Evolutionary conservation across 2,329 filamentous ascomycete genomes (phyloP).

Genomic region (Ophiocordyceps camponoti-leonardi): DNA sequence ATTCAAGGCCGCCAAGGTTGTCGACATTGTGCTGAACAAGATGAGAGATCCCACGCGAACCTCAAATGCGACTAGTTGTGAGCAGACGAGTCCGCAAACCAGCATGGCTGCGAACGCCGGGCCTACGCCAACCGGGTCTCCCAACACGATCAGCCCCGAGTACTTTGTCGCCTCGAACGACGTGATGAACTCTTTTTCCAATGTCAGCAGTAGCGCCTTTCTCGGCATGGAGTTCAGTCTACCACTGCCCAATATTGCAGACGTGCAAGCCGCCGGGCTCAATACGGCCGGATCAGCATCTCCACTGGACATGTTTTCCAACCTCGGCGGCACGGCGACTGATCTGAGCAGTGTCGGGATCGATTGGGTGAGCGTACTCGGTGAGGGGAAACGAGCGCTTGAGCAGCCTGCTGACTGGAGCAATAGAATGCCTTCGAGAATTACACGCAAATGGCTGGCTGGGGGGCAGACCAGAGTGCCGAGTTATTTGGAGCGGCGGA

Average conservation of each 20-base stretch:
- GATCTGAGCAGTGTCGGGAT: constrained; percentile 31
- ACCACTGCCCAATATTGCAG: constrained; percentile 12
- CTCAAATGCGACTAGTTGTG: constrained; percentile 3
- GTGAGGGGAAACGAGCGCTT: neutral
- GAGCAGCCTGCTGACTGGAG: constrained; percentile 8
- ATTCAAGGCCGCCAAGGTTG: constrained; percentile 64
- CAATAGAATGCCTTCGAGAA: constrained; percentile 36
- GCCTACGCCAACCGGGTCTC: constrained; percentile 1
- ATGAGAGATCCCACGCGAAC: constrained; percentile 25
- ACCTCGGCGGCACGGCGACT: constrained; percentile 17
- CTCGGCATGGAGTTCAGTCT: constrained; percentile 26
- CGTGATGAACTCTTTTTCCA: constrained; percentile 13
- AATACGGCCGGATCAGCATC: constrained; percentile 16
- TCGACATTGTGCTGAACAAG: constrained; percentile 75
- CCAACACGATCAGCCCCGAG: constrained; percentile 11
- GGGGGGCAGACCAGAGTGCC: constrained; percentile 33
- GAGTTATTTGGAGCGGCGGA: constrained; percentile 25
- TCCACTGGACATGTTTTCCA: constrained; percentile 36
- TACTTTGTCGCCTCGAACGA: constrained; percentile 9
- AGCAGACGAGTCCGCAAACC: constrained; percentile 2
- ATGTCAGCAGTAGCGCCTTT: constrained; percentile 22
- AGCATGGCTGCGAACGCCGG: neutral
- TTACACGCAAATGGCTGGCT: constrained; percentile 35
- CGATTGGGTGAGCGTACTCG: constrained; percentile 34
- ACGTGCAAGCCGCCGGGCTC: constrained; percentile 14